These are phyloP conservation scores for Glycine latifolia DNA, from an alignment of 306 rosid genomes.

Conservation along the genomic window DNA sequence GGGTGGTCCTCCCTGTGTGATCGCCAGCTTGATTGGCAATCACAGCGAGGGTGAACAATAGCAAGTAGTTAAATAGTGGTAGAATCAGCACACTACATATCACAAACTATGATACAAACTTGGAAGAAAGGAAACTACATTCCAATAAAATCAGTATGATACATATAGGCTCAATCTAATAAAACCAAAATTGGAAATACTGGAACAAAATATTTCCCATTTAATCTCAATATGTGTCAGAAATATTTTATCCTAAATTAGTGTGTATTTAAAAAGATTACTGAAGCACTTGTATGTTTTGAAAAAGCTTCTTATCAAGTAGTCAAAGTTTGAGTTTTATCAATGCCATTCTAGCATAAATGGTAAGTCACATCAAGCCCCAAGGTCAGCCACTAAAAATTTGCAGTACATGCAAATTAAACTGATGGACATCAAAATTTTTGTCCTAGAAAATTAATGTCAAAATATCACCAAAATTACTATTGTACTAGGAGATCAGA, in stretches of 20 bases:
- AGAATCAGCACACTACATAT: too few species aligned
- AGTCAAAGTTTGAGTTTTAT: conserved; percentile 22
- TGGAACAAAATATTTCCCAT: background rate
- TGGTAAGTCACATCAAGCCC: conserved; percentile 29
- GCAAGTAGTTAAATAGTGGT: too few species aligned
- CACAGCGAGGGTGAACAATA: too few species aligned
- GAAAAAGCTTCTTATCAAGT: conserved; percentile 8
- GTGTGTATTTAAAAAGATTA: background rate
- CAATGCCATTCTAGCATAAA: conserved; percentile 3
- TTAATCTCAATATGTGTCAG: background rate
- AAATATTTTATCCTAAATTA: background rate
- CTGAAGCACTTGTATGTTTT: too few species aligned
- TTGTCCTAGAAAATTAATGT: conserved; percentile 23
- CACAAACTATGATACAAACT: too few species aligned
- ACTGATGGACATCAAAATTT: background rate
- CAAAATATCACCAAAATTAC: conserved; percentile 14
- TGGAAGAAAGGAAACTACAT: too few species aligned
- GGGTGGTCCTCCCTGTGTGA: too few species aligned
- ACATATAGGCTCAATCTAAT: background rate
- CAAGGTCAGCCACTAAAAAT: too few species aligned
- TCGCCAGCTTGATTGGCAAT: too few species aligned
- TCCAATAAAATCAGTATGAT: too few species aligned
- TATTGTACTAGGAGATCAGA: background rate
- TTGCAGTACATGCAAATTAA: conserved; percentile 22
- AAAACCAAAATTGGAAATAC: background rate